Percentiles rank a stretch among this genome's conserved stretches.
Evolutionary conservation across 306 rosid genomes (phyloP).

Genomic region (Castanea mollissima): DNA sequence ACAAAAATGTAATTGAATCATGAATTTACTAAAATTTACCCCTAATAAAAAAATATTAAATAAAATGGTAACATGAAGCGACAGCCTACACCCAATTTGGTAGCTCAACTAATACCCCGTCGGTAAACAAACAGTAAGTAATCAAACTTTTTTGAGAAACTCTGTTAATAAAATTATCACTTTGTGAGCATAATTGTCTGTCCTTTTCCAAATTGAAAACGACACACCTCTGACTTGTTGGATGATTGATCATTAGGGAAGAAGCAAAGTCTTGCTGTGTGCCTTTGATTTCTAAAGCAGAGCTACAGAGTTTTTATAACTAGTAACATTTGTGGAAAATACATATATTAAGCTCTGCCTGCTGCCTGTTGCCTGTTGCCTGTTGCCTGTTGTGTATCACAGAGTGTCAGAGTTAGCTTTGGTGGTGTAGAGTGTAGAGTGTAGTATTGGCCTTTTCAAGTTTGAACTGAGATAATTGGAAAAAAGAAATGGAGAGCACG

Average conservation of each 20-base stretch:
- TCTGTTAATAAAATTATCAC: neutral
- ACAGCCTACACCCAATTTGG: fast-evolving
- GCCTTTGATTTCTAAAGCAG: neutral
- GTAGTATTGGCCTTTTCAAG: no score
- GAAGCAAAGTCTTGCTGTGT: neutral
- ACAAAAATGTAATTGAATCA: fast-evolving
- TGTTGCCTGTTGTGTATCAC: neutral
- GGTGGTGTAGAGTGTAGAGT: neutral
- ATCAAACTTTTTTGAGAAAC: neutral
- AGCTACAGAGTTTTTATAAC: neutral
- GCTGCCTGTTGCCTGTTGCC: no score
- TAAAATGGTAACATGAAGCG: fast-evolving
- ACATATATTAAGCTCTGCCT: neutral
- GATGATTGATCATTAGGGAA: neutral
- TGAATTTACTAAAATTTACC: no score
- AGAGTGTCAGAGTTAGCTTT: neutral
- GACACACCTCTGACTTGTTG: conserved; percentile 27
- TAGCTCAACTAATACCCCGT: no score
- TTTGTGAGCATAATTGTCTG: neutral
- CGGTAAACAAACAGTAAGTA: no score
- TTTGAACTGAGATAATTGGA: no score
- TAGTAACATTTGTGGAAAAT: neutral
- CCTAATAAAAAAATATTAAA: no score
- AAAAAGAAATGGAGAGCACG: conserved; percentile 56
- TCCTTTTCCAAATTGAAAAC: neutral